Evolutionary conservation across 2,329 filamentous ascomycete species (phyloP), one percentile per base, ranked within the genome.

Genomic region (Clonostachys rosea): DNA sequence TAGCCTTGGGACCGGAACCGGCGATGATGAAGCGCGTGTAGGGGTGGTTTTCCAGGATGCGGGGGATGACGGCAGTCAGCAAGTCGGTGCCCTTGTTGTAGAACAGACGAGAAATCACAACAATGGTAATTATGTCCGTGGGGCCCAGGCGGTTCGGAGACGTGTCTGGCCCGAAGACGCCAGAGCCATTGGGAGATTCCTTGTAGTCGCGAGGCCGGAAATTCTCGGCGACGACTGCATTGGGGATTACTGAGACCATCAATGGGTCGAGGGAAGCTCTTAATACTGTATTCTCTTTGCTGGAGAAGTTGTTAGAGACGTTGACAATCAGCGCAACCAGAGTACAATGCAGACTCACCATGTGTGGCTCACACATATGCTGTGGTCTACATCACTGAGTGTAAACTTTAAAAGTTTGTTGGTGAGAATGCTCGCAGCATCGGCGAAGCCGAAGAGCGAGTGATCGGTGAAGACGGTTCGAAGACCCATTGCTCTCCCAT

Each of bases 31-130:
- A 99, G 48, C 91, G 88, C 2, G 96, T 94, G 62, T 97, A 95
- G 1, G 90, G 87, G 62, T 99, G 89, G 13, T 84, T 82, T 44
- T 90, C 87, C 30, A 97, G 79, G 46, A 99, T 96, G 43, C 91
- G 85, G 1, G 94, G 94, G 46, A 99, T 95, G 5, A 91, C 90
- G 11, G 92, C 94, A 20, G 96, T 96, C n/a, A 99, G 79, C 0
- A 99, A 81, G 64, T 99, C 95, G 2, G 90, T 97, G 50, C 94
- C 94, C 65, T 99, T 99, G 69, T 99, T 99, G 69, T 97, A 97
- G 68, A 97, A 99, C 2, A 99, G 82, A 17, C 94, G 89, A 9
- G 91, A 96, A 52, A 99, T 95, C 17, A 99, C 92, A 2, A 99
- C 90, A 49, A 99, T 96, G 8, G 91, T 96, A 58, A 99, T 92